Percentiles rank a stretch among this genome's conserved stretches.
phyloP scores from a whole-genome alignment of 163 green algal genomes.

The Scenedesmus sp. region DNA sequence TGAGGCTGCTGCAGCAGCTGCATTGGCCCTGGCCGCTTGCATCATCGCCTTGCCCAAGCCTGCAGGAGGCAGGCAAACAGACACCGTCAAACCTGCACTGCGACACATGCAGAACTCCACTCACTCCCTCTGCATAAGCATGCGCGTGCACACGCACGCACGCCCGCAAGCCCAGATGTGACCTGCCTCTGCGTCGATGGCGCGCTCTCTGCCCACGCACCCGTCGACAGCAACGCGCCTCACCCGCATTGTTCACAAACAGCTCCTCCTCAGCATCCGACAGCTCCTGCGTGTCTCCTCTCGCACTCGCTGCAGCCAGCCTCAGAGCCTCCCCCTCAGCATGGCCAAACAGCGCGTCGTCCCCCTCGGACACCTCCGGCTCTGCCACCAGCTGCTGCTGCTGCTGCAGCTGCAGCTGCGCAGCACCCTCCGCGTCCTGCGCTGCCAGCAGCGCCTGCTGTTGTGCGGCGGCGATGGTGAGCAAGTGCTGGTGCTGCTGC shows the following conservation, averaged over 20 bases:
- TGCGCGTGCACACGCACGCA: too few species aligned
- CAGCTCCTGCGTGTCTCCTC: background rate
- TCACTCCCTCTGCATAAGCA: too few species aligned
- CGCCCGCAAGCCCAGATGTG: too few species aligned
- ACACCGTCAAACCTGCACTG: too few species aligned
- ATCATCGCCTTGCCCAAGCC: conserved; percentile 23
- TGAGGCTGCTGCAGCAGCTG: background rate
- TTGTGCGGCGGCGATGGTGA: background rate
- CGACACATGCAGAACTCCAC: too few species aligned
- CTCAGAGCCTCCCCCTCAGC: conserved; percentile 4
- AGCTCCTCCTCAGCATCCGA: conserved; percentile 42
- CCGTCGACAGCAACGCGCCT: too few species aligned
- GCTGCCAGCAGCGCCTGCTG: conserved; percentile 6
- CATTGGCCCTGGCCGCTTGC: background rate
- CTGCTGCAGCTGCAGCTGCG: background rate
- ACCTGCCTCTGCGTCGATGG: too few species aligned
- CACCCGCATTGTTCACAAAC: conserved; percentile 34
- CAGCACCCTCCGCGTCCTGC: background rate
- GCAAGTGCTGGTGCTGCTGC: conserved; percentile 24
- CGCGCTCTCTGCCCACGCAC: too few species aligned
- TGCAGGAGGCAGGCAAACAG: background rate
- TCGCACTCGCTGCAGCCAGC: background rate
- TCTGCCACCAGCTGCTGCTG: conserved; percentile 11
- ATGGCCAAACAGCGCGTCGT: background rate
- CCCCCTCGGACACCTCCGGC: conserved; percentile 15